Evolutionary conservation across 495 filamentous ascomycete species (phyloP).

Genomic region (Tuber aestivum): DNA sequence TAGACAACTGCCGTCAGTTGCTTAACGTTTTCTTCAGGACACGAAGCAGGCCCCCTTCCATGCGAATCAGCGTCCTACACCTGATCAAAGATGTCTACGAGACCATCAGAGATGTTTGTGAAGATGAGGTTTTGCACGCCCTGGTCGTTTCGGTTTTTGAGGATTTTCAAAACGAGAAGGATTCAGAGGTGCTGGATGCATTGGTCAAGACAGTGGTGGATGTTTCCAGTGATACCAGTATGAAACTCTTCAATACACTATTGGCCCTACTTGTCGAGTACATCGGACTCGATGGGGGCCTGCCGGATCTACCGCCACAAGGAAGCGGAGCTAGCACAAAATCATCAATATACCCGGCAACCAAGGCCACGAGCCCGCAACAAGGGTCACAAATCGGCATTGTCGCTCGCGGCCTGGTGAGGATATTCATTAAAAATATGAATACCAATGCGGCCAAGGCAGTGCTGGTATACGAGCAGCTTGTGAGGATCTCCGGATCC

Average conservation of each 20-base stretch:
- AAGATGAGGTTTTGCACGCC: slow-evolving; percentile 46
- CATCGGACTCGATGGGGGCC: slow-evolving; percentile 25
- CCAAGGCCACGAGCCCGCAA: slow-evolving; percentile 24
- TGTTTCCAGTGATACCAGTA: slow-evolving; percentile 52
- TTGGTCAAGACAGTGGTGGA: slow-evolving; percentile 47
- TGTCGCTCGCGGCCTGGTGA: slow-evolving; percentile 53
- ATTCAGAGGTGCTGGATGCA: slow-evolving; percentile 50
- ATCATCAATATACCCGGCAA: slow-evolving; percentile 31
- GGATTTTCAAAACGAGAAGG: slow-evolving; percentile 49
- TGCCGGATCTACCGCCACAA: slow-evolving; percentile 9
- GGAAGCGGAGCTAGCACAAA: neutral
- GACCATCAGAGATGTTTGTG: slow-evolving; percentile 62
- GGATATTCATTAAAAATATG: slow-evolving; percentile 58
- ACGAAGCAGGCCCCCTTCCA: slow-evolving; percentile 56
- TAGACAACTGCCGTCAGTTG: slow-evolving; percentile 56
- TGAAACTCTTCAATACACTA: slow-evolving; percentile 51
- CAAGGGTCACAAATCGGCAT: slow-evolving; percentile 49
- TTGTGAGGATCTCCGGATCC: slow-evolving; percentile 56
- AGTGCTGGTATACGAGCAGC: slow-evolving; percentile 49
- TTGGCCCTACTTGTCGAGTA: slow-evolving; percentile 47
- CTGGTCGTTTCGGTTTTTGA: slow-evolving; percentile 47
- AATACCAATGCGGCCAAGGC: slow-evolving; percentile 52
- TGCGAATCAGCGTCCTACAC: slow-evolving; percentile 61
- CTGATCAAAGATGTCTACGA: slow-evolving; percentile 45
- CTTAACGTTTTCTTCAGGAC: slow-evolving; percentile 62